Evolutionary conservation across 768 basidiomycete species (phyloP).

Genomic region (Pleurotus eryngii): DNA sequence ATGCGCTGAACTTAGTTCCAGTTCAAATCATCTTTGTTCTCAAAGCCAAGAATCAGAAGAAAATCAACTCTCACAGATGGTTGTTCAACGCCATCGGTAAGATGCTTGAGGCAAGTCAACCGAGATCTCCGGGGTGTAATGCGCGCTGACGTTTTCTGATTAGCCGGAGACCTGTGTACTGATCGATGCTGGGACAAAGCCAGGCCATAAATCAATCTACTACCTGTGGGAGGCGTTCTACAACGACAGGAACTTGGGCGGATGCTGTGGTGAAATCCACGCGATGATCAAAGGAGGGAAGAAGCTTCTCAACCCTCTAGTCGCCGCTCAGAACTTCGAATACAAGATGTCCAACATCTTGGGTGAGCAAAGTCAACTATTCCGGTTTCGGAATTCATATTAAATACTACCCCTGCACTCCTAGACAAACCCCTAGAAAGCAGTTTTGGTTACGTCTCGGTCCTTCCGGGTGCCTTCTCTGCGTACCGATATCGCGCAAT

Average conservation of each 20-base stretch:
- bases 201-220: slow-evolving; percentile 92
- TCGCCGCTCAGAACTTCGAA: slow-evolving; percentile 96
- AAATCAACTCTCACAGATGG: slow-evolving; percentile 95
- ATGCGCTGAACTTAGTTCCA: slow-evolving; percentile 88
- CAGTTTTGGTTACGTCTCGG: slow-evolving; percentile 93
- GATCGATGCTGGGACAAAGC: slow-evolving; percentile 94
- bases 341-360: slow-evolving; percentile 98
- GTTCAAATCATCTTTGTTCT: slow-evolving; percentile 88
- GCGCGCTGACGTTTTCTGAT: neutral
- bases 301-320: slow-evolving; percentile 89
- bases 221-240: slow-evolving; percentile 93
- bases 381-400: neutral
- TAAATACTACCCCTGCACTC: neutral
- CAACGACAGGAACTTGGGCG: slow-evolving; percentile 72
- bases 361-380: slow-evolving; percentile 34
- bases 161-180: slow-evolving; percentile 55
- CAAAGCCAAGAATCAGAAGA: slow-evolving; percentile 93
- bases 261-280: slow-evolving; percentile 89
- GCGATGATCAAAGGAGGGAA: slow-evolving; percentile 92
- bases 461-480: slow-evolving; percentile 94
- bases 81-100: slow-evolving; percentile 90
- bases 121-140: too few species aligned
- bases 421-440: slow-evolving; percentile 92
- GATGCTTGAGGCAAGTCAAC: slow-evolving; percentile 57
- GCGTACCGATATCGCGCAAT: slow-evolving; percentile 95